These are phyloP conservation scores for Russula vinacea DNA, from an alignment of 768 basidiomycete species.

Conservation along the genomic window DNA sequence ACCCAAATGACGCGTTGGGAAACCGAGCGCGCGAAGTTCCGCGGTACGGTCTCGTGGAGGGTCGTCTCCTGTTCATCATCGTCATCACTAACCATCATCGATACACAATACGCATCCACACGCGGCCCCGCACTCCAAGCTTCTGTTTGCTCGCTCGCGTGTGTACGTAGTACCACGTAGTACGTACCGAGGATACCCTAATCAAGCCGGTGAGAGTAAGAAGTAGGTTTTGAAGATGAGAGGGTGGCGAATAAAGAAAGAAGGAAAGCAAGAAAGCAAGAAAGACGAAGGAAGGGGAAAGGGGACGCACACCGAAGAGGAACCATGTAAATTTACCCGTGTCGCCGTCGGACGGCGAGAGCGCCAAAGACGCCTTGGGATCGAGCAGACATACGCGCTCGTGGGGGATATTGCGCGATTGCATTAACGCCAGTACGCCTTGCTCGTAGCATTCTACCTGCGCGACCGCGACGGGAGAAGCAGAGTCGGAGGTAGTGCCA, in stretches of 20 bases:
- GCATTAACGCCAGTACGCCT: constrained; percentile 61
- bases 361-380: constrained; percentile 68
- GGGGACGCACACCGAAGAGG: constrained; percentile 74
- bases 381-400: constrained; percentile 88
- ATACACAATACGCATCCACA: background rate
- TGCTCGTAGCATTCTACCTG: constrained; percentile 43
- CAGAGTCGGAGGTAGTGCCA: background rate
- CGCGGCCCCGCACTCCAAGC: background rate
- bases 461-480: constrained; percentile 15
- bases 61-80: constrained; percentile 68
- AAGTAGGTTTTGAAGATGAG: too few relatives aligned
- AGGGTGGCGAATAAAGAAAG: too few relatives aligned
- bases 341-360: constrained; percentile 70
- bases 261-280: too few relatives aligned
- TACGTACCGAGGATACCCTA: constrained; percentile 6
- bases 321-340: constrained; percentile 74
- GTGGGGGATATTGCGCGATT: constrained; percentile 40
- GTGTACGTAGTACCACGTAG: too few relatives aligned
- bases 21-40: constrained; percentile 82
- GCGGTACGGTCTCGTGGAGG: constrained; percentile 91
- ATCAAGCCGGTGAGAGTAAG: background rate
- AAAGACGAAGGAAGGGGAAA: background rate
- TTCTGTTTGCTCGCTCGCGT: background rate
- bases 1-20: constrained; percentile 82
- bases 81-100: background rate